Base-by-base conservation (phyloP, 352 stramenopile species). In the Phytophthora brassicae region DNA sequence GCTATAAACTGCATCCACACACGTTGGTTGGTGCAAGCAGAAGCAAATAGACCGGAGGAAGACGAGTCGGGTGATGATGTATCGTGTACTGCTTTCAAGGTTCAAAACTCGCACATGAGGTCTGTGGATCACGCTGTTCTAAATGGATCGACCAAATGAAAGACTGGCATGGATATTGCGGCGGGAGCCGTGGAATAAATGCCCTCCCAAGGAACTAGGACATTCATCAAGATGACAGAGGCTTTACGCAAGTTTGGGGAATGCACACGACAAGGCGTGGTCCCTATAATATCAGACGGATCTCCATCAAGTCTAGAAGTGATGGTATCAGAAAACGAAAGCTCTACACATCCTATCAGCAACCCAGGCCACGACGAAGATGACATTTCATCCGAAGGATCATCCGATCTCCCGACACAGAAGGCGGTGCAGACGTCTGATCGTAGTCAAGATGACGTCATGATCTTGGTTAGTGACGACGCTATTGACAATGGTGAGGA, bases 81-180 rank as follows among this genome's bases (percentile, higher is more conserved):
- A 3, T 41, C 43, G 2, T 49, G 53, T n/a, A 3, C 42, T 12
- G 12, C 20, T 3, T 52, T 53, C 38, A 19, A 22, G 8, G 17
- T 60, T 1, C 54, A 61, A 17, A 13, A 20, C 4, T 61, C 54
- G 4, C 16, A 61, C 12, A 38, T 54, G 43, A 3, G 24, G 14
- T 61, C 43, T 1, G 23, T n/a, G 4, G 1, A 47, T 14, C 53
- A 61, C 14, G n/a, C n/a, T n/a, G n/a, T n/a, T n/a, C n/a, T n/a
- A n/a, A n/a, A n/a, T 26, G 33, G 43, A 17, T 31, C 54, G 14
- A 48, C 54, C 13, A 61, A 54, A 28, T 61, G 42, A 29, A 48
- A 54, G 19, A 42, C 50, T 17, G 23, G 14, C 23, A 48, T 57
- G 50, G 36, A 57, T 31, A 41, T 57, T 48, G 38, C 50, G 17